Evolutionary conservation across 2,329 filamentous ascomycete species (phyloP), one percentile per base, ranked within the genome.

Genomic region (Phialocephala sp.): DNA sequence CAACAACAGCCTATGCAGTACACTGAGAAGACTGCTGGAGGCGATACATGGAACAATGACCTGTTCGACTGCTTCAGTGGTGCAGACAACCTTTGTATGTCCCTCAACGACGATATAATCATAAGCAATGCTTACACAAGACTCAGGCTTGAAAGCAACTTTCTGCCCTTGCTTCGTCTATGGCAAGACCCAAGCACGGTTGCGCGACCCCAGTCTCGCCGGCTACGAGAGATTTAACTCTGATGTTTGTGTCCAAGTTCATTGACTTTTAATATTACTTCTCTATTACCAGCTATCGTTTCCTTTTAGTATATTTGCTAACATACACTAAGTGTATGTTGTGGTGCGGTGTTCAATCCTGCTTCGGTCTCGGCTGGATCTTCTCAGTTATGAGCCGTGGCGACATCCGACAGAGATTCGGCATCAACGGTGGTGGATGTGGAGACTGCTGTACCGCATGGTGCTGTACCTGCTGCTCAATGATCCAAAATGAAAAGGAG

Each of bases 401-500:
- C 11, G 65, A 69, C 12, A 66, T 73, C 41, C 69, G 72, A 8
- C 57, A 67, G 15, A 61, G 62, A 32, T 73, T 72, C 61, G 60
- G 57, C 32, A 70, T 74, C 69, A 72, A 74, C 12, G 80, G 77
- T 9, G 78, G 76, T 52, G 70, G 77, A 1, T 72, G 79, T 4
- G 68, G 74, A 1, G 76, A 75, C 36, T 80, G 78, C 62, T 73
- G 79, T n/a, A 72, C 75, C 36, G 76, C 77, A 32, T 74, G 72
- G 45, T 80, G 76, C 68, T 75, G 73, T 62, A 60, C 60, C n/a
- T 74, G 72, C 63, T 74, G 73, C 60, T 58, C 69, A 2, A 36
- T 75, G 8, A 72, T 74, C 11, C 72, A 74, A 41, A 66, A 70
- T 8, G 72, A 74, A 66, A 74, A 73, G 60, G 73, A 75, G 36